Percentiles rank a stretch among this genome's conserved stretches.
Conservation (phyloP, 768 basidiomycete species). For the Lentinus brumalis region DNA sequence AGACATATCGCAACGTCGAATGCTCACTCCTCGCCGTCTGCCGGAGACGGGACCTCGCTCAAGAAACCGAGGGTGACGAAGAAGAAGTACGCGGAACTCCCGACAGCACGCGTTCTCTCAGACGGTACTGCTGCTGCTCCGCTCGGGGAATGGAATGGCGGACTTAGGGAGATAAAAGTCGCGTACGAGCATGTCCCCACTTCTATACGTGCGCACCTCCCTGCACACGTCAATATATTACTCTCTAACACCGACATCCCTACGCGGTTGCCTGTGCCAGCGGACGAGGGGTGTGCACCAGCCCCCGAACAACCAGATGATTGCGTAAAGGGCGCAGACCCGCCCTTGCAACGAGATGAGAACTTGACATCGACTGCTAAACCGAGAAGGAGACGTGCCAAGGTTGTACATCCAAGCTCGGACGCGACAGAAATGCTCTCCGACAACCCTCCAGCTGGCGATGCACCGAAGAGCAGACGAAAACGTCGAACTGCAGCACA, state of each 20-base stretch:
- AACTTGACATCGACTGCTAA: not conserved
- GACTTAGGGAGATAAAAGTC: conserved; percentile 19
- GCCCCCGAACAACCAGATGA: not conserved
- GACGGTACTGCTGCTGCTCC: conserved; percentile 48
- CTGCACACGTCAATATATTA: conserved; percentile 4
- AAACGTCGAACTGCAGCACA: conserved; percentile 2
- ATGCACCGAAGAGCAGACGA: not conserved
- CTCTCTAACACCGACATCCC: not conserved
- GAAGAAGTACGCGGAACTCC: conserved; percentile 63
- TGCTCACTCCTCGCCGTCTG: not conserved
- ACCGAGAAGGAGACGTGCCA: conserved; percentile 7
- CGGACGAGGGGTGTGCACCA: not conserved
- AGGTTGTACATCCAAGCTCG: not conserved
- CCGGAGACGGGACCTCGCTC: conserved; percentile 1
- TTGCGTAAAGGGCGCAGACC: not conserved
- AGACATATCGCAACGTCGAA: not conserved
- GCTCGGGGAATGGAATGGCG: conserved; percentile 44
- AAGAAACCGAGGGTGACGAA: conserved; percentile 35
- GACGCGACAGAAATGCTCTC: not conserved
- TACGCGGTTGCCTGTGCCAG: not conserved
- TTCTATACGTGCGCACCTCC: conserved; percentile 19
- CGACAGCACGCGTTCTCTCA: conserved; percentile 43
- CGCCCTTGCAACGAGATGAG: not conserved
- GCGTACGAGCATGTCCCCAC: conserved; percentile 1
- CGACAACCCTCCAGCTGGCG: not conserved